Conservation (phyloP, 225 moss, liverwort and hornwort genomes). For the Polytrichum commune region DNA sequence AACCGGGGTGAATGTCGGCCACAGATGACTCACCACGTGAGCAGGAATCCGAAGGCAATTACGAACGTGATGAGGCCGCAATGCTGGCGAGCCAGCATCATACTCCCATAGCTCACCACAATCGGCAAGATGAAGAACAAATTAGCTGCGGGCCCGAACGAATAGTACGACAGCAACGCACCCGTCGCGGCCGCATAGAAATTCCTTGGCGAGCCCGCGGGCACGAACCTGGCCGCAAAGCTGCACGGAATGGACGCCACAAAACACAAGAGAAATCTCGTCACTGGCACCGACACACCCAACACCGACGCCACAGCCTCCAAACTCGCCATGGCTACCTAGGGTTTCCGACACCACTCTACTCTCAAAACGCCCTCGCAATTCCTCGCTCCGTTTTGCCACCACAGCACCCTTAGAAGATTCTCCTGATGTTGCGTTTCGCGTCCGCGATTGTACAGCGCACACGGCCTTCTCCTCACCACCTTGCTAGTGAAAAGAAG, state of each 20-base stretch:
- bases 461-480: too few relatives aligned
- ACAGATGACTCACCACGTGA: slow-evolving; percentile 41
- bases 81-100: slow-evolving; percentile 46
- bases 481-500: too few relatives aligned
- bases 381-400: too few relatives aligned
- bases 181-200: slow-evolving; percentile 73
- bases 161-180: slow-evolving; percentile 67
- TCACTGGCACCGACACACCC: slow-evolving; percentile 75
- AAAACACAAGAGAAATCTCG: slow-evolving; percentile 69
- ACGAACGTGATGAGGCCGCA: slow-evolving; percentile 59
- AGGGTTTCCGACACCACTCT: too few relatives aligned
- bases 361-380: too few relatives aligned
- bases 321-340: slow-evolving; percentile 22
- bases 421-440: too few relatives aligned
- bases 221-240: slow-evolving; percentile 39
- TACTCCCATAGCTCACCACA: slow-evolving; percentile 62
- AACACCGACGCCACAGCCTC: slow-evolving; percentile 56
- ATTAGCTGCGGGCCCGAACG: slow-evolving; percentile 68
- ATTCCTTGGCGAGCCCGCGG: slow-evolving; percentile 46
- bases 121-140: slow-evolving; percentile 70
- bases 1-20: too few relatives aligned
- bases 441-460: too few relatives aligned
- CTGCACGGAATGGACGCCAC: slow-evolving; percentile 69
- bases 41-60: slow-evolving; percentile 65
- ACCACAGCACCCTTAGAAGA: too few relatives aligned